Evolutionary conservation across 2,329 filamentous ascomycete species (phyloP), one percentile per base, ranked within the genome.

Genomic region (Rhytidhysteron rufulum): DNA sequence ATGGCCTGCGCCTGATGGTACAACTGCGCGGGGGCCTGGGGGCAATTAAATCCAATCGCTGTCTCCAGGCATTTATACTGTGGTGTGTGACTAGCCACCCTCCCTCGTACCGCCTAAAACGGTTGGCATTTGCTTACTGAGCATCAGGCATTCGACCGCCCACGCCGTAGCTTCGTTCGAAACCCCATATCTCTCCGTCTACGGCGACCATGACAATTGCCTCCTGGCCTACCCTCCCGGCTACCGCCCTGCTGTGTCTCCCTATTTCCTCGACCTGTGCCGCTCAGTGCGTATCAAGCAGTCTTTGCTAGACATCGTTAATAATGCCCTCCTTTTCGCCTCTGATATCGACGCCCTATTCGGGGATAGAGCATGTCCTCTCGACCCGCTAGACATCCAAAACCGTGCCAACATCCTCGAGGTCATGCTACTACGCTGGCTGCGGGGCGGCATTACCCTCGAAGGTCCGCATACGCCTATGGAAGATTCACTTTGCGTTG

Each of bases 11-110:
- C 22, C 55, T 46, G 42, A 65, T 66, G 63, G 45, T 66, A 11
- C 52, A 58, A 37, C 31, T 65, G 35, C 53, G 63, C 11, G 63
- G 63, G 22, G 63, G 63, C 11, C 43, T 66, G 9, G 43, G 37
- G 34, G 54, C 52, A 39, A 57, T 66, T 27, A 53, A 50, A 29
- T 60, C 59, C 16, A 65, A 65, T 43, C 59, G 60, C 36, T 62
- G 63, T n/a, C 45, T 66, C 16, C 62, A 66, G 37, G 60, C 63
- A 18, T 65, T 66, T 55, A 65, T 66, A 54, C 58, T 66, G 48
- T 66, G 63, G 63, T 66, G 51, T 31, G 62, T 63, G 44, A 36
- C 39, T 39, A 33, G 31, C 24, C n/a, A n/a, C 27, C 25, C 8
- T 19, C 13, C 37, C 34, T 33, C 19, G 27, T 17, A 42, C 34